Evolutionary conservation across 2,329 filamentous ascomycete species (phyloP).

Genomic region (Fusarium papillatum): DNA sequence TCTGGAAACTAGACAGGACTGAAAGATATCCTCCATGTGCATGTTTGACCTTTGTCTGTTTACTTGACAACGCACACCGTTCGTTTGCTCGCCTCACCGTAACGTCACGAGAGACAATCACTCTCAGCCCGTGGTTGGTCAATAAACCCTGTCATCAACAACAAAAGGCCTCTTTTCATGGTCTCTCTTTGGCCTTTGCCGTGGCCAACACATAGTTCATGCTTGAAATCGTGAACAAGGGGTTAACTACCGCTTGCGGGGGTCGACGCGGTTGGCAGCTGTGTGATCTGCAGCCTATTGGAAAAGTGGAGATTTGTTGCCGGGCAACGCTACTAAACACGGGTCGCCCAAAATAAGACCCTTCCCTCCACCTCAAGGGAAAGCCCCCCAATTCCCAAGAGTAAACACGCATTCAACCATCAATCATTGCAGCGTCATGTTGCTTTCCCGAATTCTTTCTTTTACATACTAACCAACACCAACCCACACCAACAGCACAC

Average conservation of each 20-base stretch:
- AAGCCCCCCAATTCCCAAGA: background rate
- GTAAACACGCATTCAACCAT: constrained; percentile 33
- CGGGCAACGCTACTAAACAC: constrained; percentile 45
- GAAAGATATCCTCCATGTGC: background rate
- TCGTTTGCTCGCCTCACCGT: background rate
- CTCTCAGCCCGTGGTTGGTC: background rate
- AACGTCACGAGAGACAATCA: background rate
- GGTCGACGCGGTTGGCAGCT: constrained; percentile 25
- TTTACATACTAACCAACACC: constrained; percentile 42
- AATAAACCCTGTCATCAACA: constrained; percentile 1
- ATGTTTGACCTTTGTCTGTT: background rate
- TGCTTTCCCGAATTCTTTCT: constrained; percentile 30
- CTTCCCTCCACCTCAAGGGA: constrained; percentile 17
- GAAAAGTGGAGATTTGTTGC: constrained; percentile 37
- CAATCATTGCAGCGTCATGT: constrained; percentile 43
- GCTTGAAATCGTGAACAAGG: background rate
- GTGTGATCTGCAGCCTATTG: constrained; percentile 33
- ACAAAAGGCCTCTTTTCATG: background rate
- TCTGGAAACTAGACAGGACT: background rate
- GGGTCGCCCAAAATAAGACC: constrained; percentile 36
- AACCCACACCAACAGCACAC: constrained; percentile 26
- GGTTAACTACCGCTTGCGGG: background rate
- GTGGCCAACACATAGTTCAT: background rate
- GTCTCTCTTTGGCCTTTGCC: background rate
- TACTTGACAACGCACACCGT: background rate